Conservation (phyloP, 2,329 filamentous ascomycete genomes). For the Capronia coronata region DNA sequence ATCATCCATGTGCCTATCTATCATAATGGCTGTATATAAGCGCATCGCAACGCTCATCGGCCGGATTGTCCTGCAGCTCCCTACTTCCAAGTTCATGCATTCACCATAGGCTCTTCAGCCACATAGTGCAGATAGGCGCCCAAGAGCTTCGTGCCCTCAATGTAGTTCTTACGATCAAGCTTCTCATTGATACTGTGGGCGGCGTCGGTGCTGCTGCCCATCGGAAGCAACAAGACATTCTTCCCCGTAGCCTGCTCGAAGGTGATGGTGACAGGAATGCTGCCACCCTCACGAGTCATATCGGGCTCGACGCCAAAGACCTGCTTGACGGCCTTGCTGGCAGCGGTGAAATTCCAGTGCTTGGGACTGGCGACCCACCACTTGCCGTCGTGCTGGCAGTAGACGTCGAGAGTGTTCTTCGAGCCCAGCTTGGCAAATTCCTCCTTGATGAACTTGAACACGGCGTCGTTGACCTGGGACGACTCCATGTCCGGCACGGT, state of each 20-base stretch:
- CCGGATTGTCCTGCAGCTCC: too few relatives aligned
- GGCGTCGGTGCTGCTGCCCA: slow-evolving; percentile 94
- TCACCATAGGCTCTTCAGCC: slow-evolving; percentile 68
- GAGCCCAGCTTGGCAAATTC: slow-evolving; percentile 79
- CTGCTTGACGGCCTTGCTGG: slow-evolving; percentile 89
- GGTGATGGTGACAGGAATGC: slow-evolving; percentile 92
- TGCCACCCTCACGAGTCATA: slow-evolving; percentile 92
- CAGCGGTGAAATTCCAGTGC: slow-evolving; percentile 97
- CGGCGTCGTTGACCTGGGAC: slow-evolving; percentile 75
- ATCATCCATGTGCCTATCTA: too few relatives aligned
- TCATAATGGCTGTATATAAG: too few relatives aligned
- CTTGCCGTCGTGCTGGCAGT: slow-evolving; percentile 82
- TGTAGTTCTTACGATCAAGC: slow-evolving; percentile 93
- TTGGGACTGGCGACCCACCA: slow-evolving; percentile 98
- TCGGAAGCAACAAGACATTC: slow-evolving; percentile 90
- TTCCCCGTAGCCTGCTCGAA: slow-evolving; percentile 98
- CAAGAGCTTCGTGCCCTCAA: slow-evolving; percentile 92
- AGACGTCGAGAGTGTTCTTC: slow-evolving; percentile 84
- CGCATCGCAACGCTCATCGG: too few relatives aligned
- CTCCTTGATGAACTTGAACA: slow-evolving; percentile 75
- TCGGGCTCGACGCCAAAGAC: slow-evolving; percentile 93
- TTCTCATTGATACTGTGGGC: slow-evolving; percentile 99
- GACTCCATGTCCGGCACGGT: slow-evolving; percentile 98
- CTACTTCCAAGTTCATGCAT: too few relatives aligned
- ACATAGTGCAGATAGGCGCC: slow-evolving; percentile 96